Evolutionary conservation across 2,329 filamentous ascomycete genomes (phyloP).

Genomic region (Aphanoascus verrucosus): DNA sequence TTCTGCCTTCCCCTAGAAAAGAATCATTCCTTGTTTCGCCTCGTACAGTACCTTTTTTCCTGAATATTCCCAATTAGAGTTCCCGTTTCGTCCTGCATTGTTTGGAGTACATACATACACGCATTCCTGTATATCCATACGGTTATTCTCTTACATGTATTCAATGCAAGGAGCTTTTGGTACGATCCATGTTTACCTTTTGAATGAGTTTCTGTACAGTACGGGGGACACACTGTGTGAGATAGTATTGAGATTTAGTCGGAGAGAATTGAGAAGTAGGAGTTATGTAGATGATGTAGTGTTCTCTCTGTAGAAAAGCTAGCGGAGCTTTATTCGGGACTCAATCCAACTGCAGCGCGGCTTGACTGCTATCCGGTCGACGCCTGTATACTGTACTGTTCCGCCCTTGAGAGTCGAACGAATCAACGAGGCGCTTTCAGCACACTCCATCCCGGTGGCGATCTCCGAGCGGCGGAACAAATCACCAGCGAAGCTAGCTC

Average conservation of each 20-base stretch:
- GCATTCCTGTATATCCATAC: not conserved
- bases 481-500: not conserved
- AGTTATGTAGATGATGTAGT: too few relatives aligned
- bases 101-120: not conserved
- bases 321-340: too few relatives aligned
- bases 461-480: not conserved
- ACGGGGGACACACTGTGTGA: too few relatives aligned
- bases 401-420: not conserved
- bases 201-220: not conserved
- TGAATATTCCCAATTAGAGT: constrained; percentile 3
- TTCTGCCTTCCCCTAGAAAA: not conserved
- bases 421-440: not conserved
- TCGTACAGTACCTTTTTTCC: not conserved
- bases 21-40: not conserved
- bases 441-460: not conserved
- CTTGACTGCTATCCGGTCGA: not conserved
- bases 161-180: not conserved
- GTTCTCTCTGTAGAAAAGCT: too few relatives aligned
- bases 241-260: too few relatives aligned
- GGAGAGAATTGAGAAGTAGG: too few relatives aligned
- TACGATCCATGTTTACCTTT: not conserved
- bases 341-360: too few relatives aligned
- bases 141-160: not conserved
- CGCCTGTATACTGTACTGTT: too few relatives aligned
- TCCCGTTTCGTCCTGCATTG: not conserved